A percentile compares a stretch with the other conserved stretches of the same genome.
Evolutionary conservation across 2,329 filamentous ascomycete species (phyloP).

Genomic region (Trichoderma sp.): DNA sequence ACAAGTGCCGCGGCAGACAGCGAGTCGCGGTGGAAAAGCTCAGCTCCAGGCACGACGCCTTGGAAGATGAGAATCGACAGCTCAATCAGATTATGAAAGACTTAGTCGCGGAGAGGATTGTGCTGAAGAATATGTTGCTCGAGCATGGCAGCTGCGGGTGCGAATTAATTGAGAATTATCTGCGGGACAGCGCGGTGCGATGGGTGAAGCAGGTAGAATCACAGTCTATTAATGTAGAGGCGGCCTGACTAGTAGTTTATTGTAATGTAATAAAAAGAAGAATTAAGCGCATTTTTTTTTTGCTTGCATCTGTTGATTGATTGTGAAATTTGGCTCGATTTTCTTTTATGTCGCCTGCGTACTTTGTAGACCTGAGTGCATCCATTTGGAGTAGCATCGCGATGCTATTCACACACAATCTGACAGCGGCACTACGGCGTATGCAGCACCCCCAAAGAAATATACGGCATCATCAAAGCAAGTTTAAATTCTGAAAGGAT

Average conservation of each 20-base stretch:
- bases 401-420: not conserved
- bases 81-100: slow-evolving; percentile 8
- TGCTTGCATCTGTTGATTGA: not conserved
- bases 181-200: slow-evolving; percentile 9
- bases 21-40: slow-evolving; percentile 13
- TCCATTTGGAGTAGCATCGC: not conserved
- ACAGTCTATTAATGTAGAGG: slow-evolving; percentile 12
- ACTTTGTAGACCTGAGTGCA: too few relatives aligned
- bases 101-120: slow-evolving; percentile 8
- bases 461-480: not conserved
- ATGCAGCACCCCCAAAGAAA: not conserved
- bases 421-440: not conserved
- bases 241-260: slow-evolving; percentile 6
- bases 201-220: slow-evolving; percentile 18
- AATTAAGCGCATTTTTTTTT: not conserved
- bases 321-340: not conserved
- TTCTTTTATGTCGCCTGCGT: not conserved
- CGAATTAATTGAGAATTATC: slow-evolving; percentile 17
- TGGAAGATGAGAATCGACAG: slow-evolving; percentile 7
- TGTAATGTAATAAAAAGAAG: not conserved
- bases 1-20: slow-evolving; percentile 19
- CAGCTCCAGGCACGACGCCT: slow-evolving; percentile 2
- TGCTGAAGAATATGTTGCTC: slow-evolving; percentile 20
- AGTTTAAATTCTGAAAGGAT: not conserved
- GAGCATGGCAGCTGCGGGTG: slow-evolving; percentile 17